Evolutionary conservation across 192 early-diverging fungal species (phyloP).

Genomic region (Coemansia sp.): DNA sequence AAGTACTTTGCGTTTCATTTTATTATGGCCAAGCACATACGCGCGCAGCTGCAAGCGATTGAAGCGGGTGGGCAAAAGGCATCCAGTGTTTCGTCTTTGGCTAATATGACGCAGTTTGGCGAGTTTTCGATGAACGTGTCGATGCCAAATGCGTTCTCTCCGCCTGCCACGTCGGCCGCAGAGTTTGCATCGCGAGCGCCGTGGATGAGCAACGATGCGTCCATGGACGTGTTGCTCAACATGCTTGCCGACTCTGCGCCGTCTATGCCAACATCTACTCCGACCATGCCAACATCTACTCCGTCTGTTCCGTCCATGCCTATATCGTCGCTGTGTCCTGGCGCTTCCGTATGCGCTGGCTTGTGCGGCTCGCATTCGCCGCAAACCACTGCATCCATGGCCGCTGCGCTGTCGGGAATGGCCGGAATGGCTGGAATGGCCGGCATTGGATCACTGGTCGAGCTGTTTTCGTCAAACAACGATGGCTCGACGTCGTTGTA

Average conservation of each 20-base stretch:
- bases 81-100: no score
- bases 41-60: slow-evolving; percentile 49
- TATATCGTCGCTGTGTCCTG: slow-evolving; percentile 14
- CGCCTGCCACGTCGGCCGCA: no score
- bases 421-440: slow-evolving; percentile 39
- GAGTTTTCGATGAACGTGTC: no score
- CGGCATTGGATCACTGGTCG: slow-evolving; percentile 26
- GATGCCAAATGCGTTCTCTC: no score
- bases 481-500: slow-evolving; percentile 31
- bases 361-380: slow-evolving; percentile 34
- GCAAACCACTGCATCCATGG: slow-evolving; percentile 19
- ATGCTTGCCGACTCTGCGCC: slow-evolving; percentile 6
- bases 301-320: not conserved
- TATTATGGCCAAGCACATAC: slow-evolving; percentile 56
- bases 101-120: no score
- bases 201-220: not conserved
- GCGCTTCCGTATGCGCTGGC: slow-evolving; percentile 21
- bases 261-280: no score
- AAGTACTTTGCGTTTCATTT: slow-evolving; percentile 55
- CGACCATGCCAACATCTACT: no score
- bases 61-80: slow-evolving; percentile 20
- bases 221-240: slow-evolving; percentile 31
- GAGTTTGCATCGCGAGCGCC: no score
- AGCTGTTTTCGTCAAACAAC: slow-evolving; percentile 29
- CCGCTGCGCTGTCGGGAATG: slow-evolving; percentile 1